phyloP scores from a whole-genome alignment of 495 filamentous ascomycete genomes.

The Daldinia vernicosa region DNA sequence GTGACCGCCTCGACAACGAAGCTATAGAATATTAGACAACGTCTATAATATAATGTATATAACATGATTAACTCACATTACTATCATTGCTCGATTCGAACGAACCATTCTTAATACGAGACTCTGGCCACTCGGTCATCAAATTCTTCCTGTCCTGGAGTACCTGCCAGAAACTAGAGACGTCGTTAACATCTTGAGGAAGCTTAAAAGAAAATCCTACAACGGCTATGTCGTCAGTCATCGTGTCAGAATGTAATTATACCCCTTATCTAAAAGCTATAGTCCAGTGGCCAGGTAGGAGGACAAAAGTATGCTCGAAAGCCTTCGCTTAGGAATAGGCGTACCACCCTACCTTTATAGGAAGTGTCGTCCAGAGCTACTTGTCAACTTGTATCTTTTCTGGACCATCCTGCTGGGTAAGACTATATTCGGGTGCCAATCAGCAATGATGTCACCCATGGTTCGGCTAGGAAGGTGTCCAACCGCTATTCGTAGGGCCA shows the following conservation, averaged over 20 bases:
- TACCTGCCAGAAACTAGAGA: conserved; percentile 48
- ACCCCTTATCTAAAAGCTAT: conserved; percentile 3
- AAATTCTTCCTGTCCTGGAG: conserved; percentile 47
- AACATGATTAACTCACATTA: conserved; percentile 3
- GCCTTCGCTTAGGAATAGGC: conserved; percentile 9
- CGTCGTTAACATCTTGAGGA: conserved; percentile 48
- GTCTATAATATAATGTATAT: neutral
- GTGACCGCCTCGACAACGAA: conserved; percentile 40
- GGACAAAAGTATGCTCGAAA: neutral
- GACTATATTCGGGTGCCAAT: neutral
- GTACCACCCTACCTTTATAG: conserved; percentile 2
- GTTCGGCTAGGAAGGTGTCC: neutral
- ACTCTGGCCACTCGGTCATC: conserved; percentile 49
- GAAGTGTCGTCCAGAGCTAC: conserved; percentile 2
- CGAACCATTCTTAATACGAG: conserved; percentile 40
- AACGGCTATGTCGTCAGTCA: conserved; percentile 45
- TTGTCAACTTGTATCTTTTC: neutral
- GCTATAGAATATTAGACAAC: conserved; percentile 14
- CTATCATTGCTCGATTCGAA: conserved; percentile 32
- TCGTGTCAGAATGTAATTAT: neutral
- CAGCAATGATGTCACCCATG: neutral
- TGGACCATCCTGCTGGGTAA: conserved; percentile 9
- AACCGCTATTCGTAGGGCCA: neutral
- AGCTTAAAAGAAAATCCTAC: conserved; percentile 52
- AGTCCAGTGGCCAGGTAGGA: neutral